These are phyloP conservation scores for Paramecium sonneborni DNA, from an alignment of 73 alveolate species.

Conservation along the genomic window DNA sequence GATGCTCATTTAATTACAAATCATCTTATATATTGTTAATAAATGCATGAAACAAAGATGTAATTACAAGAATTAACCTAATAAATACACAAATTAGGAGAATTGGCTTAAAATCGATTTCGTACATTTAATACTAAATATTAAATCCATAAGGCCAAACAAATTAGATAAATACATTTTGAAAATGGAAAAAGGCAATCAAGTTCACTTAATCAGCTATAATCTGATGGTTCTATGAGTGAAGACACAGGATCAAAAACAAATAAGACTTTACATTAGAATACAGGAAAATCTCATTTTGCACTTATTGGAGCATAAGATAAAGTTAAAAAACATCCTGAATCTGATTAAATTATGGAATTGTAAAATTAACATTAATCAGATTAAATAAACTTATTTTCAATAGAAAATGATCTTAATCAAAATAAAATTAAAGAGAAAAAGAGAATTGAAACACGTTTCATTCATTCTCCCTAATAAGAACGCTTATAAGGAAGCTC, in stretches of 20 bases:
- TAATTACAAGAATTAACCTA: background rate
- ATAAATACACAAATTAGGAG: background rate
- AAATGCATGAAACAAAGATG: background rate
- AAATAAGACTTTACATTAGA: background rate
- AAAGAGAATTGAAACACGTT: background rate
- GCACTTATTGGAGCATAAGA: background rate
- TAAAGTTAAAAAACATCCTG: background rate
- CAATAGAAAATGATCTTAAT: background rate
- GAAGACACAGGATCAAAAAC: conserved; percentile 23
- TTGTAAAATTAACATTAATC: background rate
- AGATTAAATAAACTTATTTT: background rate
- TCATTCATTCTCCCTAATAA: background rate
- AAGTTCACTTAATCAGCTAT: background rate
- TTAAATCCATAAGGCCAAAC: background rate
- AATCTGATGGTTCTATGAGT: background rate
- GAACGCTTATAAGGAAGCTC: background rate
- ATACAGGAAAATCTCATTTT: background rate
- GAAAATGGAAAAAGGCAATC: conserved; percentile 1
- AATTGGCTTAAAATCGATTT: background rate
- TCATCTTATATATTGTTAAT: background rate
- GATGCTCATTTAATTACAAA: conserved; percentile 26
- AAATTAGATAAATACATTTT: background rate
- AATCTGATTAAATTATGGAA: background rate
- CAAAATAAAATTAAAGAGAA: background rate
- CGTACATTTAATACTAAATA: conserved; percentile 3